These are phyloP conservation scores for Zea luxurians DNA, from an alignment of 176 grass and related monocot species.

Conservation along the genomic window DNA sequence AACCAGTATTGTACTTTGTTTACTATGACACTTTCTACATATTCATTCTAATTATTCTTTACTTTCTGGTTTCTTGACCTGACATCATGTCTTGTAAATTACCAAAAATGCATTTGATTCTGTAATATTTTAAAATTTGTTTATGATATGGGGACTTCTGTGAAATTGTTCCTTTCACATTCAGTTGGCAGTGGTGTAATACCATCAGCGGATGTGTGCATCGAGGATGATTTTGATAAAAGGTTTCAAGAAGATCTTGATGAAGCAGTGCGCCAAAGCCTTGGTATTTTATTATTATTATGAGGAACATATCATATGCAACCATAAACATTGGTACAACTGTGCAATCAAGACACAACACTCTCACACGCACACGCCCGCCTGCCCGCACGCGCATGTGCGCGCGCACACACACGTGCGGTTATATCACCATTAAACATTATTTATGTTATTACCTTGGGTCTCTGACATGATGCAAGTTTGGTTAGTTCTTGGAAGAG, in stretches of 20 bases:
- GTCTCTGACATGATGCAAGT: not conserved
- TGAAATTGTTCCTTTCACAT: conserved; percentile 26
- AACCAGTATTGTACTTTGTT: conserved; percentile 20
- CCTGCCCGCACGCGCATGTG: too few species aligned
- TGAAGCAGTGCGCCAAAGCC: conserved; percentile 86
- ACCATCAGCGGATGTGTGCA: conserved; percentile 40
- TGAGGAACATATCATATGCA: not conserved
- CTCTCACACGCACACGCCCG: too few species aligned
- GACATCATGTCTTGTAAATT: conserved; percentile 5
- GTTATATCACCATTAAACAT: too few species aligned
- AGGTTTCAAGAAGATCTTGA: conserved; percentile 83
- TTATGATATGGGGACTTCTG: conserved; percentile 22
- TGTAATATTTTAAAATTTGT: not conserved
- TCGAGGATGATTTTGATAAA: conserved; percentile 65
- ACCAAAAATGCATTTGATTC: not conserved
- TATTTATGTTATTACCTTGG: not conserved
- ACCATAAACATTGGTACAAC: too few species aligned
- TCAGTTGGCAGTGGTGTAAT: conserved; percentile 56
- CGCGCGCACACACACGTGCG: too few species aligned
- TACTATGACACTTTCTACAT: not conserved
- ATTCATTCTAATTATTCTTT: not conserved
- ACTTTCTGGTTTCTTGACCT: not conserved
- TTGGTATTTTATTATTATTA: conserved; percentile 54
- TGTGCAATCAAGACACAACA: too few species aligned
- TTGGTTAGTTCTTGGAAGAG: not conserved